A percentile compares a stretch with the other conserved stretches of the same genome.
These are phyloP conservation scores for Glycyrrhiza uralensis DNA, from an alignment of 306 rosid genomes.

Conservation along the genomic window DNA sequence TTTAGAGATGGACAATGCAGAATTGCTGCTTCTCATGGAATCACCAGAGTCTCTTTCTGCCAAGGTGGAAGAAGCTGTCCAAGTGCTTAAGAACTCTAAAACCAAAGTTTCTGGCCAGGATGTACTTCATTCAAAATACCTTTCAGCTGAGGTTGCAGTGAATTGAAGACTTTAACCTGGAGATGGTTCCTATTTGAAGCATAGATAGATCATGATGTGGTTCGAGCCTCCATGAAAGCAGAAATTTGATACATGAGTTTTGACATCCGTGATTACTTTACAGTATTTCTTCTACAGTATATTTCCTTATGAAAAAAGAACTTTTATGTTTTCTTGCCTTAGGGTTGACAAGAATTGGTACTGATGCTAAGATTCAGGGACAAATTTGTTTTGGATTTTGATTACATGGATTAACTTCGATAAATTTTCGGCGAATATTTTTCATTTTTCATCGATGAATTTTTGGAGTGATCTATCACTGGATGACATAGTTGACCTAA, in stretches of 20 bases:
- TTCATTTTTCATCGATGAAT: background rate
- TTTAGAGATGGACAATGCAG: constrained; percentile 87
- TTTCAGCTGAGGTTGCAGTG: constrained; percentile 79
- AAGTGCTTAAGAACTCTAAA: constrained; percentile 68
- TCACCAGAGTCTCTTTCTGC: constrained; percentile 72
- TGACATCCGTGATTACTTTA: constrained; percentile 20
- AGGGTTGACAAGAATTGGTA: constrained; percentile 26
- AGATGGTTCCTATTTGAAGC: constrained; percentile 5
- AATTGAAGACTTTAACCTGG: constrained; percentile 39
- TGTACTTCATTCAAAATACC: constrained; percentile 47
- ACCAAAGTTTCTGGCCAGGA: constrained; percentile 63
- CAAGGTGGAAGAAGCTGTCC: constrained; percentile 82
- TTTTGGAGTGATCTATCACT: too few relatives aligned
- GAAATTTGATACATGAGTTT: constrained; percentile 25
- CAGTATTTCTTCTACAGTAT: constrained; percentile 14
- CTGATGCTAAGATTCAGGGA: constrained; percentile 12
- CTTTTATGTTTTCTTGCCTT: constrained; percentile 12
- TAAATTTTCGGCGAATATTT: background rate
- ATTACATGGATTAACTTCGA: constrained; percentile 8
- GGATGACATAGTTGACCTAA: too few relatives aligned
- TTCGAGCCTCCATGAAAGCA: constrained; percentile 25
- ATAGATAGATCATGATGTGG: constrained; percentile 16
- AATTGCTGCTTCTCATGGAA: constrained; percentile 70
- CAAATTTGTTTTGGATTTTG: constrained; percentile 18
- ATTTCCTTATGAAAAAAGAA: constrained; percentile 19